Base-by-base conservation (phyloP, 2,329 filamentous ascomycete species). In the Botrytis fragariae region DNA sequence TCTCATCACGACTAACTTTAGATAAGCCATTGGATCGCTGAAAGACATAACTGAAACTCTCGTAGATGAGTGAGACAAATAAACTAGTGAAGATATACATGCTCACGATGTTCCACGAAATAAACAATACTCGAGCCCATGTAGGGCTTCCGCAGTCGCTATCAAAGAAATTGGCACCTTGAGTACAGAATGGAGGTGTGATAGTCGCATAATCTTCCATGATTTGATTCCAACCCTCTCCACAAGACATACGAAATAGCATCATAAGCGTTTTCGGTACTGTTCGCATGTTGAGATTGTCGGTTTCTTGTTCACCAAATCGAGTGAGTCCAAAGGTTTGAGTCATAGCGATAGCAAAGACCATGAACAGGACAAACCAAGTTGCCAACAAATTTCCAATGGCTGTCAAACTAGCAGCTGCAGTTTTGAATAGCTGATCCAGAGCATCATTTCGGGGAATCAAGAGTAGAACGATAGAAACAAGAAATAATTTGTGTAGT, bases 31-130 rank as follows among this genome's bases (percentile, higher is more conserved):
- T 97, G 74, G 95, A 98, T 76, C 94, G 90, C 84, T 99, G 97
- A 82, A 98, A 99, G 76, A 99, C 96, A 80, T 99, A 99, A 82
- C 94, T 97, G 87, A 99, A 99, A 83, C 95, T 98, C 85, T 99
- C 96, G 84, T 97, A 99, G 78, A 99, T 99, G 81, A 99, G 90
- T 67, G 96, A 99, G 74, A 99, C 95, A 82, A 99, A 99, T 81
- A 99, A 85, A 80, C 95, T 98, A 80, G 98, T 95, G 80, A 99
- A 99, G 79, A 99, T 97, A 84, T 99, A 99, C 96, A 99, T 99
- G 92, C 95, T 98, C 83, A 99, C 88, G 79, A 99, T 95, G 85
- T 99, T 99, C 96, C 96, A 99, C 7, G 92, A 90, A 73, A 98
- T 94, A 84, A 99, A 99, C 16, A 99, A 86, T 48, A 91, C 89